Percentiles rank a stretch among this genome's conserved stretches.
Evolutionary conservation across 495 filamentous ascomycete genomes (phyloP).

Genomic region (Aspergillus steynii): DNA sequence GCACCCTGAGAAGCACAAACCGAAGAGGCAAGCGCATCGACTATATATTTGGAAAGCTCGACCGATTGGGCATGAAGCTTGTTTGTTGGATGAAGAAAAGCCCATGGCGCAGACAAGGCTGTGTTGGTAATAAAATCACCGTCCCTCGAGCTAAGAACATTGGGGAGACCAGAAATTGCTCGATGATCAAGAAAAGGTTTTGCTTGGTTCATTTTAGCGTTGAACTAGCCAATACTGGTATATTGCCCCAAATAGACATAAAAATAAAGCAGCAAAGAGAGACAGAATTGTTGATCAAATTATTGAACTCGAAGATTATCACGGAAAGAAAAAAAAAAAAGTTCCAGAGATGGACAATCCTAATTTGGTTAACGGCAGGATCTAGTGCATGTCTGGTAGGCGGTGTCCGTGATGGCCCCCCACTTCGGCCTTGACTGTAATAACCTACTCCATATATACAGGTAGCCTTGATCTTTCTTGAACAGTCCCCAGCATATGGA

Average conservation of each 20-base stretch:
- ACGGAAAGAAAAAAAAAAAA: neutral
- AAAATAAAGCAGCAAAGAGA: neutral
- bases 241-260: neutral
- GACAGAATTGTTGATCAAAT: neutral
- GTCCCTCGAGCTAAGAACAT: neutral
- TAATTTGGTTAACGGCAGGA: too few species aligned
- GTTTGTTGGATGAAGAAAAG: conserved; percentile 68
- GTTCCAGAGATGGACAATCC: too few species aligned
- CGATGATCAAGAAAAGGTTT: neutral
- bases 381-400: neutral
- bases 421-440: too few species aligned
- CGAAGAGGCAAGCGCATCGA: conserved; percentile 73
- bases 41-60: conserved; percentile 67
- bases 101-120: conserved; percentile 36
- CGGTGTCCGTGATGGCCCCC: neutral
- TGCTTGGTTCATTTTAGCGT: neutral
- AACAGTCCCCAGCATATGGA: too few species aligned
- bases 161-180: neutral
- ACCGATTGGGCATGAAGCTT: conserved; percentile 64
- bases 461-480: too few species aligned
- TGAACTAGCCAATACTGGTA: neutral
- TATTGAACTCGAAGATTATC: neutral
- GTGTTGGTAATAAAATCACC: conserved; percentile 21
- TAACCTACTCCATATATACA: too few species aligned
- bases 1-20: conserved; percentile 64